Conservation (phyloP, 2,329 filamentous ascomycete genomes). For the Aspergillus carbonarius region DNA sequence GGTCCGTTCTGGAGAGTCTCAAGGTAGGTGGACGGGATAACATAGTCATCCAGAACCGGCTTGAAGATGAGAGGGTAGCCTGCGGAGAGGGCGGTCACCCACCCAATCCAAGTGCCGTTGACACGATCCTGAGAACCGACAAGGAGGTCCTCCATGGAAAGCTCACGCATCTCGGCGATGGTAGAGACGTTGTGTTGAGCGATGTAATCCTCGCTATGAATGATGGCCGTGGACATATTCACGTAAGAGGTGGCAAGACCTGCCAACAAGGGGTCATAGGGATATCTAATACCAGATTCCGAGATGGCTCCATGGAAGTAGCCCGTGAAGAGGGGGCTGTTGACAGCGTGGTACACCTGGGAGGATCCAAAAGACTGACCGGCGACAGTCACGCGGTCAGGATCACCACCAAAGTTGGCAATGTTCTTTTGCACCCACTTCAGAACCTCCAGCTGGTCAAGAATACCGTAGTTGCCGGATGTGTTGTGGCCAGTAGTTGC, state of each 20-base stretch:
- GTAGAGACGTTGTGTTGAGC: conserved; percentile 24
- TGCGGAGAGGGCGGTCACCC: conserved; percentile 29
- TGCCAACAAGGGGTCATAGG: conserved; percentile 28
- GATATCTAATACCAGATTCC: conserved; percentile 30
- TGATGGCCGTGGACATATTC: conserved; percentile 27
- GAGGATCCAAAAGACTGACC: conserved; percentile 33
- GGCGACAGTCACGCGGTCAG: conserved; percentile 47
- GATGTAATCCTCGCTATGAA: conserved; percentile 28
- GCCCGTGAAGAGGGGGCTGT: conserved; percentile 30
- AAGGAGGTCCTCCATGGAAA: conserved; percentile 26
- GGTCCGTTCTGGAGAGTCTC: conserved; percentile 26
- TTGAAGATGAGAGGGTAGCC: conserved; percentile 32
- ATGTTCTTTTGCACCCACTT: conserved; percentile 57
- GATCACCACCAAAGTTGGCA: conserved; percentile 54
- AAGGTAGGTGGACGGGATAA: conserved; percentile 28
- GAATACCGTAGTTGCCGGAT: conserved; percentile 41
- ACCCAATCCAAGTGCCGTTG: conserved; percentile 25
- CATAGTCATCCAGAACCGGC: conserved; percentile 27
- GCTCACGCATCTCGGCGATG: conserved; percentile 23
- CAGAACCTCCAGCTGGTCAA: conserved; percentile 55
- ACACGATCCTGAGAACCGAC: conserved; percentile 27
- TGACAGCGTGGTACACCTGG: conserved; percentile 32
- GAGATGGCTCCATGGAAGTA: conserved; percentile 33
- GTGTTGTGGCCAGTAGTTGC: conserved; percentile 23
- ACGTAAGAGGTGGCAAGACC: conserved; percentile 32